Evolutionary conservation across 2,329 filamentous ascomycete species (phyloP).

Genomic region (Coniochaeta hoffmannii): DNA sequence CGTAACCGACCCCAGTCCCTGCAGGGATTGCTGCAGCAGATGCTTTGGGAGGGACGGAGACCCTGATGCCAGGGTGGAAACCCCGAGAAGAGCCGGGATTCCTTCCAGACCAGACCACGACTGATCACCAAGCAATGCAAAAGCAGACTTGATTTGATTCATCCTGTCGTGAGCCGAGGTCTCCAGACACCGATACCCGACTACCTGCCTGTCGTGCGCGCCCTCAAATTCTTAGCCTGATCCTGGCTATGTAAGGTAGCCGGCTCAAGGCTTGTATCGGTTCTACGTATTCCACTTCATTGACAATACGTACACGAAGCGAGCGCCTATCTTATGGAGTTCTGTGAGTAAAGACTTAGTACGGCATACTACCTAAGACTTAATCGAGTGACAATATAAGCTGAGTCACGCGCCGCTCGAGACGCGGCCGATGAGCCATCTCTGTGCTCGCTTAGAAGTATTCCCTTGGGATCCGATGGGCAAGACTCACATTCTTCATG

Average conservation of each 20-base stretch:
- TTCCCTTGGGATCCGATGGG: not conserved
- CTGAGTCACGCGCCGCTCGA: not conserved
- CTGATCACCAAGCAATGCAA: not conserved
- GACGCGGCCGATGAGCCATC: not conserved
- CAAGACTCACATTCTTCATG: not conserved
- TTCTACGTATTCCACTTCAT: not conserved
- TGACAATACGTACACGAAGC: not conserved
- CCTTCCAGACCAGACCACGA: not conserved
- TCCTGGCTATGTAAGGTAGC: not conserved
- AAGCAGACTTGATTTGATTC: not conserved
- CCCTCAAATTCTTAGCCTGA: too few species aligned
- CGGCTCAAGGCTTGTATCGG: not conserved
- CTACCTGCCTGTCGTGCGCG: too few species aligned
- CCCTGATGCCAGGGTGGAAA: conserved; percentile 3
- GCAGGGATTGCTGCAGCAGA: not conserved
- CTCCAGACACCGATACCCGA: not conserved
- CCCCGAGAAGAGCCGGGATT: conserved; percentile 6
- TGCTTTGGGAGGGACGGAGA: not conserved
- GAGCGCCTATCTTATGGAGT: too few species aligned
- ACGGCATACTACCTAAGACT: not conserved
- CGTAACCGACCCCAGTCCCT: not conserved
- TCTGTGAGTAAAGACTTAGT: not conserved
- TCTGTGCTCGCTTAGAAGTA: not conserved
- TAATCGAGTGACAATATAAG: not conserved
- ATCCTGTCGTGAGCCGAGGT: not conserved